These are phyloP conservation scores for Quercus gilva DNA, from an alignment of 306 rosid species.

Conservation along the genomic window DNA sequence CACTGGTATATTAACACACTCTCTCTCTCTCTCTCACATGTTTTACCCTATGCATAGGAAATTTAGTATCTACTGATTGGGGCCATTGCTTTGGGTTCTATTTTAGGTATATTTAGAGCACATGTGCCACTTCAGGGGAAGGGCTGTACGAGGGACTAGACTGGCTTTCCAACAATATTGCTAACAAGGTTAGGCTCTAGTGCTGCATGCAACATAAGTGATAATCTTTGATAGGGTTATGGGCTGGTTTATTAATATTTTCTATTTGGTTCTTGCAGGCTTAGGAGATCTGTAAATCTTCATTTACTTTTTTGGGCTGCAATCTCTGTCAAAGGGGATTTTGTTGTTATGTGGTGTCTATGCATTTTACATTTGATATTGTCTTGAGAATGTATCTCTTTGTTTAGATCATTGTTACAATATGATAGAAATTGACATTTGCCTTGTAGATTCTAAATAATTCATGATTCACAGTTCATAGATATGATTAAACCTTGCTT, in stretches of 20 bases:
- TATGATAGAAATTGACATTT: neutral
- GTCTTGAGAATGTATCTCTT: neutral
- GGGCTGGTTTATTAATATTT: too few relatives aligned
- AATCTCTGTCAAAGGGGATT: neutral
- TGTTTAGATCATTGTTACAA: constrained; percentile 17
- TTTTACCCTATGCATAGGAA: too few relatives aligned
- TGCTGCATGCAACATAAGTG: neutral
- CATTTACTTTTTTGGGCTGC: constrained; percentile 2
- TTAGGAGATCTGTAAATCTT: neutral
- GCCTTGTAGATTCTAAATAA: constrained; percentile 20
- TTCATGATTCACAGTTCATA: too few relatives aligned
- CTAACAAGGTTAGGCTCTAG: constrained; percentile 36
- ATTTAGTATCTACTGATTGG: too few relatives aligned
- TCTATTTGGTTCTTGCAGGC: constrained; percentile 16
- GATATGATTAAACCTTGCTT: too few relatives aligned
- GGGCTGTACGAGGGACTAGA: constrained; percentile 54
- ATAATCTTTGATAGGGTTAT: neutral
- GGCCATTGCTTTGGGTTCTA: too few relatives aligned
- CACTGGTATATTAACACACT: too few relatives aligned
- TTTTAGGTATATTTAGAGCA: too few relatives aligned
- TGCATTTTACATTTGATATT: constrained; percentile 20
- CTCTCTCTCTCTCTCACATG: too few relatives aligned
- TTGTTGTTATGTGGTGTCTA: constrained; percentile 15
- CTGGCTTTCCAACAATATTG: constrained; percentile 57
- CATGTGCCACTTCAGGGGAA: neutral